Conservation (phyloP, 495 filamentous ascomycete species). For the Podospora bellae-mahoneyi region DNA sequence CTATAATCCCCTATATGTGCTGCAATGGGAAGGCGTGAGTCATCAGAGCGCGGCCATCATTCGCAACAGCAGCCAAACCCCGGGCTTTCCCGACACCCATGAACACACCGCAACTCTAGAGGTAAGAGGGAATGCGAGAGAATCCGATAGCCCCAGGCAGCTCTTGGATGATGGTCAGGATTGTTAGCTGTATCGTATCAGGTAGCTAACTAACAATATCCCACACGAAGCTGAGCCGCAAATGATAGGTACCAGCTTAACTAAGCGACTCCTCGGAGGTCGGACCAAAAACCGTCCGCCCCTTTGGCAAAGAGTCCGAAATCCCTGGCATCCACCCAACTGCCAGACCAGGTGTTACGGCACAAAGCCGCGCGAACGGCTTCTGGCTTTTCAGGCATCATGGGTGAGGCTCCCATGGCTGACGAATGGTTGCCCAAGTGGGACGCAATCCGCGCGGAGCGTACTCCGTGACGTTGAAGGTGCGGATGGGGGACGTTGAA, state of each 20-base stretch:
- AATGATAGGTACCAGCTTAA: slow-evolving; percentile 20
- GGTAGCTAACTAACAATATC: too few relatives aligned
- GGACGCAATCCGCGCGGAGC: background rate
- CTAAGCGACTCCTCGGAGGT: slow-evolving; percentile 25
- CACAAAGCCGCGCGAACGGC: slow-evolving; percentile 20
- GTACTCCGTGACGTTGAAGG: background rate
- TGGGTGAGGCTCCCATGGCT: slow-evolving; percentile 10
- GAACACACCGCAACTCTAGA: background rate
- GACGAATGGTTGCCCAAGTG: slow-evolving; percentile 7
- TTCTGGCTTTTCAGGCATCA: slow-evolving; percentile 17
- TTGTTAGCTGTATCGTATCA: background rate
- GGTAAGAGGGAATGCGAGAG: background rate
- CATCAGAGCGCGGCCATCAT: background rate
- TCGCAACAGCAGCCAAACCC: background rate
- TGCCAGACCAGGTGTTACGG: slow-evolving; percentile 10
- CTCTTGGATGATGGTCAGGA: background rate
- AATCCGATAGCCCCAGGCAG: background rate
- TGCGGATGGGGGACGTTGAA: background rate
- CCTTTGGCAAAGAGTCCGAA: slow-evolving; percentile 19
- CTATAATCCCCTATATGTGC: background rate
- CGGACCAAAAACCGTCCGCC: slow-evolving; percentile 33
- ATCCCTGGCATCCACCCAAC: slow-evolving; percentile 11
- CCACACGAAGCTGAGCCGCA: too few relatives aligned
- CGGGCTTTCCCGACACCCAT: background rate
- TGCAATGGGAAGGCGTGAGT: background rate